Conservation (phyloP, 106 monocot genomes). For the Chionographis japonica region DNA sequence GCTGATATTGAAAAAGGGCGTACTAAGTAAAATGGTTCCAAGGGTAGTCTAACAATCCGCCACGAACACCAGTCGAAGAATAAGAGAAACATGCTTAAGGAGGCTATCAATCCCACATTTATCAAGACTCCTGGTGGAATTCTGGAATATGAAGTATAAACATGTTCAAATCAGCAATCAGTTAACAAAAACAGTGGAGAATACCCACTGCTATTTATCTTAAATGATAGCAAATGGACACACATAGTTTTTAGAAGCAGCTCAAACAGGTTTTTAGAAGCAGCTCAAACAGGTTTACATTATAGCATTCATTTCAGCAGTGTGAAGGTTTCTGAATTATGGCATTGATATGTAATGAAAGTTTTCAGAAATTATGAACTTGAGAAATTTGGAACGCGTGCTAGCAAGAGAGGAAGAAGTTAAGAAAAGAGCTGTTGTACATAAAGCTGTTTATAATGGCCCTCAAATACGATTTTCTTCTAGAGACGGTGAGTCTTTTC, state of each 20-base stretch:
- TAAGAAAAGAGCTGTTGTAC: slow-evolving; percentile 85
- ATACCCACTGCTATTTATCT: background rate
- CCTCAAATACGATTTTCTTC: slow-evolving; percentile 77
- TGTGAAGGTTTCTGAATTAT: background rate
- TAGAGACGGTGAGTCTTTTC: slow-evolving; percentile 53
- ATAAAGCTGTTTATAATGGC: slow-evolving; percentile 81
- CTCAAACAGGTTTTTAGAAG: no score
- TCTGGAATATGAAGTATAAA: slow-evolving; percentile 34
- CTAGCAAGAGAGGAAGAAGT: slow-evolving; percentile 99
- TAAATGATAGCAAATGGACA: background rate
- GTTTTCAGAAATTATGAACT: slow-evolving; percentile 88
- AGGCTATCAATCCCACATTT: slow-evolving; percentile 46
- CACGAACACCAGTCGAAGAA: slow-evolving; percentile 84
- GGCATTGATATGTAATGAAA: slow-evolving; percentile 2
- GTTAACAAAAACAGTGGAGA: background rate
- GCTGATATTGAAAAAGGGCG: slow-evolving; percentile 68
- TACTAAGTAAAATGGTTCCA: slow-evolving; percentile 71
- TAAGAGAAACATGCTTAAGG: slow-evolving; percentile 55
- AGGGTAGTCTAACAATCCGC: slow-evolving; percentile 78
- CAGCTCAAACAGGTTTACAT: slow-evolving; percentile 82
- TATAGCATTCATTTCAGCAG: background rate
- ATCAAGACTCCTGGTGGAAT: slow-evolving; percentile 52
- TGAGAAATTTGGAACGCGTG: slow-evolving; percentile 92
- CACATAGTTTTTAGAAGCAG: no score
- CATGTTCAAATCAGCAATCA: background rate